Evolutionary conservation across 768 basidiomycete genomes (phyloP), one percentile per base, ranked within the genome.

Genomic region (Daedaleopsis sinensis): DNA sequence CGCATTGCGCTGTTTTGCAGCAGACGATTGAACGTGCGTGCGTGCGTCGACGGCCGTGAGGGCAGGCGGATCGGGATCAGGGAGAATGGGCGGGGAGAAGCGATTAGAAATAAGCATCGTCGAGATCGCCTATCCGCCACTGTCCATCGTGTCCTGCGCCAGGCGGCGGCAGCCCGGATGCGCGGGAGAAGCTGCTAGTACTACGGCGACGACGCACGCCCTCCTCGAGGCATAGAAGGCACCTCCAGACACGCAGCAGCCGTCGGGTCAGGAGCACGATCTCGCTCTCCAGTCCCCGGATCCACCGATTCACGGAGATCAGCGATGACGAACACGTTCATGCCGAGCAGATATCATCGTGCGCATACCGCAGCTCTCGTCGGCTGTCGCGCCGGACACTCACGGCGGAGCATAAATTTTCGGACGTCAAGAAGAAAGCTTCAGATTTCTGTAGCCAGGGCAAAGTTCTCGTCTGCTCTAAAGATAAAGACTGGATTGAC

Each of bases 31-130:
- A 52, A 32, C 32, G 5, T 52, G 38, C 4, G 27, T 32, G 27
- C 4, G 27, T 32, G 27, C 27, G 27, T n/a, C 52, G 36, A 13
- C 37, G 37, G 7, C 37, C n/a, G 7, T 38, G 13, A 13, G 10
- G 6, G 19, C 12, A n/a, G 37, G 8, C 37, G 38, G n/a, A 53
- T 53, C 52, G 52, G 23, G 52, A 53, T 53, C 21, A 23, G 9
- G 35, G 18, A 19, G n/a, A 23, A 53, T 42, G 52, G 15, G 23
- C 37, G 52, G 52, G 11, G 23, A 53, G 52, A 42, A 39, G 52
- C 52, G 52, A 53, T 53, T 53, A 53, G 38, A 53, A 53, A 42
- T 53, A 53, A 53, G 52, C 52, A 53, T 53, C 38, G 52, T 37
- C 38, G 39, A 42, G 18, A 42, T 42, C 10, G 39, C 11, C 39